A percentile compares a stretch with the other conserved stretches of the same genome.
Evolutionary conservation across 2,329 filamentous ascomycete genomes (phyloP).

Genomic region (Leptoxyphium fumago): DNA sequence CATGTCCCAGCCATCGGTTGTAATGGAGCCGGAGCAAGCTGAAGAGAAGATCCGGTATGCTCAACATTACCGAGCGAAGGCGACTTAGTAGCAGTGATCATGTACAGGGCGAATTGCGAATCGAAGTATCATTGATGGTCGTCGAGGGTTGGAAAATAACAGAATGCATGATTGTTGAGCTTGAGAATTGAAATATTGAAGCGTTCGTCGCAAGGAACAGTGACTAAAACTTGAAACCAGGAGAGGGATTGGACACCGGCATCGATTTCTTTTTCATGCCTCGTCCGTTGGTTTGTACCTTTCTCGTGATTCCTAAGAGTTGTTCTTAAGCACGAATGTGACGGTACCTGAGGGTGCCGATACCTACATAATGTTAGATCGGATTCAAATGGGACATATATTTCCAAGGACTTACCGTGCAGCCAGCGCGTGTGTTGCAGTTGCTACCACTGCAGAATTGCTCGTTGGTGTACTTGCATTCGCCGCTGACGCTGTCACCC

Average conservation of each 20-base stretch:
- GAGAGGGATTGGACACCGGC: neutral
- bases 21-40: neutral
- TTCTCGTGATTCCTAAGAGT: neutral
- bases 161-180: neutral
- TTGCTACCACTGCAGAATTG: conserved; percentile 40
- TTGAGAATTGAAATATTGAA: neutral
- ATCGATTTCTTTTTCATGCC: neutral
- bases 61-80: neutral
- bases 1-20: neutral
- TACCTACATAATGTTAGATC: neutral
- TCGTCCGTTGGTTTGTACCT: neutral
- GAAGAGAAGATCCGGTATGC: neutral
- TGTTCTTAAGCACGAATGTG: neutral
- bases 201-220: neutral
- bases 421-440: conserved; percentile 44
- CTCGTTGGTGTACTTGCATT: conserved; percentile 53
- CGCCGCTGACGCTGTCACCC: conserved; percentile 45
- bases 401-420: conserved; percentile 53
- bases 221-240: neutral
- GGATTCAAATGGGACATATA: neutral
- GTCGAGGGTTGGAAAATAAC: neutral
- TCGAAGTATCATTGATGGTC: neutral
- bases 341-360: neutral
- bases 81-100: neutral
- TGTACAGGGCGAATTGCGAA: neutral